Percentiles rank a stretch among this genome's conserved stretches.
These are phyloP conservation scores for Ceriops decandra DNA, from an alignment of 345 rosid genomes.

Conservation along the genomic window DNA sequence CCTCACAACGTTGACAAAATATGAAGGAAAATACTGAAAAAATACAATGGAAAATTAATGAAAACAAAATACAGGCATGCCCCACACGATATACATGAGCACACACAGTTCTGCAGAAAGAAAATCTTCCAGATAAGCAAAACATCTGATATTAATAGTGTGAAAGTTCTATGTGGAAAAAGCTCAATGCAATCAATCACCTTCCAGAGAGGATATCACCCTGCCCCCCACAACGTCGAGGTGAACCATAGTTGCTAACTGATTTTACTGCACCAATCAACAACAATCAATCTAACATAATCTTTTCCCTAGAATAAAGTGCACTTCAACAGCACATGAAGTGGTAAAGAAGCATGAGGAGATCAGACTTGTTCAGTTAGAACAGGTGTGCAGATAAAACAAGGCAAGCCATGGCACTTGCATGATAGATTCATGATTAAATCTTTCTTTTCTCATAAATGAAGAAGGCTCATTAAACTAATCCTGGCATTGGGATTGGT, in stretches of 20 bases:
- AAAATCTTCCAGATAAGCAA: too few relatives aligned
- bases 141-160: too few relatives aligned
- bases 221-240: slow-evolving; percentile 97
- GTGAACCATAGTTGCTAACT: slow-evolving; percentile 77
- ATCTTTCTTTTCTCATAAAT: background rate
- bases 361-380: background rate
- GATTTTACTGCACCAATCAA: slow-evolving; percentile 55
- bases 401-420: background rate
- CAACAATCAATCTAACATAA: slow-evolving; percentile 3
- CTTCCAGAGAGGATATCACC: slow-evolving; percentile 97
- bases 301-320: background rate
- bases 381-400: background rate
- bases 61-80: too few relatives aligned
- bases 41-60: background rate
- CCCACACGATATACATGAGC: too few relatives aligned
- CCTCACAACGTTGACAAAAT: background rate
- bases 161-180: too few relatives aligned
- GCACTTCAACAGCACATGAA: background rate
- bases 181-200: slow-evolving; percentile 32
- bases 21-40: too few relatives aligned
- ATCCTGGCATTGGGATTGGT: too few relatives aligned
- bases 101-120: too few relatives aligned
- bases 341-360: background rate
- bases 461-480: too few relatives aligned
- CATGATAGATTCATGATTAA: background rate